Conservation (phyloP, 1,139 yeast genomes). For the Nakaseomyces kungkrabaensis region DNA sequence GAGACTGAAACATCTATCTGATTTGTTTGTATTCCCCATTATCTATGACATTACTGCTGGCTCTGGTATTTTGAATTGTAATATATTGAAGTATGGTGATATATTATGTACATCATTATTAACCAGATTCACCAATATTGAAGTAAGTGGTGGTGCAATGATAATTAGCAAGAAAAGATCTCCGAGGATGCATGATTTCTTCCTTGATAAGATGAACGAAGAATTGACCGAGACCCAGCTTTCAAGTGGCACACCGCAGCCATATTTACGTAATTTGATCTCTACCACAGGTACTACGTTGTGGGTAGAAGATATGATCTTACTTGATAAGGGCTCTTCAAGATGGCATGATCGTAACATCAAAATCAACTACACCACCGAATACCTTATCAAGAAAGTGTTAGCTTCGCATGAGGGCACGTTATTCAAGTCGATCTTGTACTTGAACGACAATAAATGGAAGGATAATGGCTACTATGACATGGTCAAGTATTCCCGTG, state of each 20-base stretch:
- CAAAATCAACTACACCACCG: constrained; percentile 60
- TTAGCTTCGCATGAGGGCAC: constrained; percentile 35
- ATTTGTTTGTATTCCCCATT: constrained; percentile 60
- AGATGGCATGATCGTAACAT: constrained; percentile 67
- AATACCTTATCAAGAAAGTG: constrained; percentile 38
- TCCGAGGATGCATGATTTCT: constrained; percentile 46
- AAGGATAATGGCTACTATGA: constrained; percentile 59
- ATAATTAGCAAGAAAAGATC: constrained; percentile 57
- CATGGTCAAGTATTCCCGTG: constrained; percentile 42
- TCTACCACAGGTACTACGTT: constrained; percentile 25
- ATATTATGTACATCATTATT: constrained; percentile 75
- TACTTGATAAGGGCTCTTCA: constrained; percentile 84
- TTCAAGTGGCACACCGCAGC: background rate
- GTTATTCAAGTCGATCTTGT: constrained; percentile 52
- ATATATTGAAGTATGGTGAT: constrained; percentile 74
- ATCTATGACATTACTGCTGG: constrained; percentile 94
- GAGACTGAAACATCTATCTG: constrained; percentile 55
- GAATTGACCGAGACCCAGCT: background rate
- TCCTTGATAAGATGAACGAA: constrained; percentile 21
- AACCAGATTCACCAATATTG: constrained; percentile 43
- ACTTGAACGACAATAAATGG: constrained; percentile 38
- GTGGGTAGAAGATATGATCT: constrained; percentile 93
- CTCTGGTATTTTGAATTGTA: constrained; percentile 64
- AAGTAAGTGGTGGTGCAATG: constrained; percentile 92
- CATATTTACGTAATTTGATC: background rate